phyloP scores from a whole-genome alignment of 2,329 filamentous ascomycete species.

The Fonsecaea monophora region DNA sequence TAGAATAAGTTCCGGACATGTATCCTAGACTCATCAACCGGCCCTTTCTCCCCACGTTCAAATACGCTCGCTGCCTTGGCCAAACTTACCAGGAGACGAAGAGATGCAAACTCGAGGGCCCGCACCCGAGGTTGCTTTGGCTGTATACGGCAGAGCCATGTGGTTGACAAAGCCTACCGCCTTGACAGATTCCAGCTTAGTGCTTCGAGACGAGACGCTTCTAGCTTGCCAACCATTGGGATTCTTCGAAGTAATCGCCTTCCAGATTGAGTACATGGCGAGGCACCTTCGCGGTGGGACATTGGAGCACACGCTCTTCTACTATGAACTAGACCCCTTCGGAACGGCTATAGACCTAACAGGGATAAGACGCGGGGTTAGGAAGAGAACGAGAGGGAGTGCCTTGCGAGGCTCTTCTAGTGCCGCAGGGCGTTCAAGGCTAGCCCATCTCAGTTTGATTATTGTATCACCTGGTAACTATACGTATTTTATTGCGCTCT shows the following conservation, averaged over 20 bases:
- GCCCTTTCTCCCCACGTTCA: background rate
- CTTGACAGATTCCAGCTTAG: background rate
- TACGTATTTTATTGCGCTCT: background rate
- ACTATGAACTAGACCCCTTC: no score
- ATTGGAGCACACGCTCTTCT: no score
- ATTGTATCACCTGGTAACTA: background rate
- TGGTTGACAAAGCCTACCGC: background rate
- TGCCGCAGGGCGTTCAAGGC: no score
- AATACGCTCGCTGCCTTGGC: background rate
- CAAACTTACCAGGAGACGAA: conserved; percentile 2
- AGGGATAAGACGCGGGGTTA: no score
- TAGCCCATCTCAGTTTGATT: background rate
- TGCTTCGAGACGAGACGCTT: background rate
- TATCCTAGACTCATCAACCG: background rate
- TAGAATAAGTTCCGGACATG: background rate
- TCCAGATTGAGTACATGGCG: no score
- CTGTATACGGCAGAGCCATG: conserved; percentile 1
- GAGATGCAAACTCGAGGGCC: background rate
- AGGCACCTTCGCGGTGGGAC: no score
- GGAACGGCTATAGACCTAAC: no score
- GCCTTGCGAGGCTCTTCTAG: no score
- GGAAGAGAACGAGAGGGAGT: no score
- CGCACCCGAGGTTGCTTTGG: background rate
- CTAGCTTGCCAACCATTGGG: conserved; percentile 6
- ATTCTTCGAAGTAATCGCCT: background rate